Conservation (phyloP, 2,329 filamentous ascomycete species). For the Chrysosporium keratinophilum region DNA sequence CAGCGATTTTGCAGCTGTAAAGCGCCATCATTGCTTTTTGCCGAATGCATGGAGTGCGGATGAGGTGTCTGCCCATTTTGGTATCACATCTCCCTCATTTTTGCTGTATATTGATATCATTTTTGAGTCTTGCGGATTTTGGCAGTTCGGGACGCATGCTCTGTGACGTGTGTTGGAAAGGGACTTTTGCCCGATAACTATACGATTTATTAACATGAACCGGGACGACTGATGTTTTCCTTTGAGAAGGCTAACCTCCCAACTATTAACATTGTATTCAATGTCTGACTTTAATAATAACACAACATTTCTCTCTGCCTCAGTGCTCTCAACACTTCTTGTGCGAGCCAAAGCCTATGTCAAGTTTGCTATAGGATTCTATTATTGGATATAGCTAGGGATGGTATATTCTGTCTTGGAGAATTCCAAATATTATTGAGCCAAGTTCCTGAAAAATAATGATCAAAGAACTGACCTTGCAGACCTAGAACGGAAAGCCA, state of each 20-base stretch:
- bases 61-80: background rate
- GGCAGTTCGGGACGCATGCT: background rate
- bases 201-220: background rate
- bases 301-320: background rate
- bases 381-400: too few species aligned
- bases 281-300: conserved; percentile 1
- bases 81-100: background rate
- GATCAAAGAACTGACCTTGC: too few species aligned
- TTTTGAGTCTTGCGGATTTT: background rate
- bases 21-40: background rate
- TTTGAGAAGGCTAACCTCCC: background rate
- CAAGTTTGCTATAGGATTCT: background rate
- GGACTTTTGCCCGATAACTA: background rate
- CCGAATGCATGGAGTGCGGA: background rate
- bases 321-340: background rate
- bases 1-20: background rate
- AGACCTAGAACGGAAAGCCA: too few species aligned
- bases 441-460: too few species aligned
- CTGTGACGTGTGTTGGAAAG: background rate
- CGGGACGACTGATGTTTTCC: background rate
- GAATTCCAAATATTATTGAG: too few species aligned
- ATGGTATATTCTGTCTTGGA: too few species aligned
- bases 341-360: background rate
- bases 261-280: background rate
- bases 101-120: background rate